A percentile compares a stretch with the other conserved stretches of the same genome.
phyloP scores from a whole-genome alignment of 768 basidiomycete genomes.

The Boletales sp. region DNA sequence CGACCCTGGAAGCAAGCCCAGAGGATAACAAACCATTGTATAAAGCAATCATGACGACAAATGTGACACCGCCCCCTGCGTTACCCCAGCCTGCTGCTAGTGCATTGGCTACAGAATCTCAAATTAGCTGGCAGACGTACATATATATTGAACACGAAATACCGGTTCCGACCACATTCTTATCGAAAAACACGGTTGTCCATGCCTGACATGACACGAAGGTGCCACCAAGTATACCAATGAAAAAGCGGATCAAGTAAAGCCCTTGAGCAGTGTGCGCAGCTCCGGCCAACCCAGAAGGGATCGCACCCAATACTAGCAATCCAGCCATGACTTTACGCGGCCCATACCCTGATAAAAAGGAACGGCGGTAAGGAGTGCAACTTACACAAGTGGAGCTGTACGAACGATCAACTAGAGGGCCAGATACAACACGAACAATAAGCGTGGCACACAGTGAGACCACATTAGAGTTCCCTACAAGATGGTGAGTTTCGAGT shows the following conservation, averaged over 20 bases:
- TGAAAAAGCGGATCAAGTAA: slow-evolving; percentile 51
- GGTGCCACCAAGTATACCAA: slow-evolving; percentile 56
- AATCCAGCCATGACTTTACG: slow-evolving; percentile 53
- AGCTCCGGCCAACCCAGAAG: slow-evolving; percentile 55
- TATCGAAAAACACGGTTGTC: slow-evolving; percentile 61
- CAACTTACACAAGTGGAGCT: too few relatives aligned
- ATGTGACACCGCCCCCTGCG: slow-evolving; percentile 46
- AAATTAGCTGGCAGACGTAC: slow-evolving; percentile 17
- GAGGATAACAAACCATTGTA: slow-evolving; percentile 37
- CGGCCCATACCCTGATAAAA: slow-evolving; percentile 39
- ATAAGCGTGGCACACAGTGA: slow-evolving; percentile 47
- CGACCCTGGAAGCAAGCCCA: slow-evolving; percentile 37
- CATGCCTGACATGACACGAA: slow-evolving; percentile 62
- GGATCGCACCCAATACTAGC: slow-evolving; percentile 53
- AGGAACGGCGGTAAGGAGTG: too few relatives aligned
- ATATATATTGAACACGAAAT: not conserved
- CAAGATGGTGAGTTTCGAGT: not conserved
- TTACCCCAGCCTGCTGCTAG: slow-evolving; percentile 57
- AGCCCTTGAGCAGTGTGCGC: slow-evolving; percentile 38
- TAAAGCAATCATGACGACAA: slow-evolving; percentile 53
- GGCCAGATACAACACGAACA: slow-evolving; percentile 46
- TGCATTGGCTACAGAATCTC: slow-evolving; percentile 42
- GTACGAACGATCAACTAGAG: slow-evolving; percentile 42
- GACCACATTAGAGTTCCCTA: slow-evolving; percentile 48
- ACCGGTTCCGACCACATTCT: slow-evolving; percentile 39